A percentile compares a stretch with the other conserved stretches of the same genome.
These are phyloP conservation scores for Skeletonema potamos DNA, from an alignment of 108 stramenopile species.

Conservation along the genomic window DNA sequence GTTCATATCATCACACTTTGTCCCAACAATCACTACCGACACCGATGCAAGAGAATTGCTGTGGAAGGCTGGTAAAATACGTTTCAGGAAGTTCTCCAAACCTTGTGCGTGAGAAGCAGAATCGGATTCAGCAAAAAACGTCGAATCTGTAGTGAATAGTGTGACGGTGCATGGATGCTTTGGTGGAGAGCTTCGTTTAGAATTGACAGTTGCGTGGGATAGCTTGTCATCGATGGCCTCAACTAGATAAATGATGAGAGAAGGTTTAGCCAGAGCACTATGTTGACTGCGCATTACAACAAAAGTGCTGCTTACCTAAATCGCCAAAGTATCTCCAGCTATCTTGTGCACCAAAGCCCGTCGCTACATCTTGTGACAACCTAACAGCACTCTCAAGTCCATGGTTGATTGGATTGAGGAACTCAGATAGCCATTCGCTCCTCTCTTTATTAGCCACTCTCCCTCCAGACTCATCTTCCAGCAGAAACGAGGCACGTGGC, in stretches of 20 bases:
- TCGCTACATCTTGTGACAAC: not conserved
- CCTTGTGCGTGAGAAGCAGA: constrained; percentile 16
- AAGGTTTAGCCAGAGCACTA: not conserved
- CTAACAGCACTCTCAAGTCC: not conserved
- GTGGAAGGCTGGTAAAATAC: constrained; percentile 13
- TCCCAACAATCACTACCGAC: constrained; percentile 21
- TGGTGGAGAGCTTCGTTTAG: not conserved
- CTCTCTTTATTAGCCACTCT: not conserved
- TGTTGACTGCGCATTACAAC: not conserved
- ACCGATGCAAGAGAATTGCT: constrained; percentile 10
- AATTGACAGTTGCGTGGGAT: not conserved
- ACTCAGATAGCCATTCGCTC: constrained; percentile 20
- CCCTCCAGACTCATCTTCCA: constrained; percentile 2
- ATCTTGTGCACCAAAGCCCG: constrained; percentile 23
- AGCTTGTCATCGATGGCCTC: constrained; percentile 17
- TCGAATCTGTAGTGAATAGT: constrained; percentile 48
- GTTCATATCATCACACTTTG: not conserved
- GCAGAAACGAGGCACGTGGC: constrained; percentile 16
- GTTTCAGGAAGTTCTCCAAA: constrained; percentile 34
- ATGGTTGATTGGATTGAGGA: constrained; percentile 24
- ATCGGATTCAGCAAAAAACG: constrained; percentile 35
- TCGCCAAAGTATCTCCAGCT: constrained; percentile 45
- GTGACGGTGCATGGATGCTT: constrained; percentile 7
- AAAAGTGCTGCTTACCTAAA: constrained; percentile 20
- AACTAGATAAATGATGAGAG: constrained; percentile 6